These are phyloP conservation scores for Lavandula angustifolia DNA, from an alignment of 257 asterid species.

Conservation along the genomic window DNA sequence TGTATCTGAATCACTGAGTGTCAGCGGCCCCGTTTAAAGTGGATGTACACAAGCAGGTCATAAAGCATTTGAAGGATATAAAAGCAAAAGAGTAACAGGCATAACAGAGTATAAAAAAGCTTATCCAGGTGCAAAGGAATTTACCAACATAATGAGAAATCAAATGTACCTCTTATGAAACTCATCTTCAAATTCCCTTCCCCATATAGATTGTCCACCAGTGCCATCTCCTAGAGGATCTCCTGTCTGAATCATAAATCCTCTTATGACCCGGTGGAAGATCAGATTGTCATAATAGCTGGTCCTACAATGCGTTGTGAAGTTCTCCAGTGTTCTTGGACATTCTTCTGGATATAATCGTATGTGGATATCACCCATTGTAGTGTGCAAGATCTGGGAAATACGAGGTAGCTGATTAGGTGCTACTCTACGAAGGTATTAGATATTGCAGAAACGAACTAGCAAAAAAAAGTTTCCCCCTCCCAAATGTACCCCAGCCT, in stretches of 20 bases:
- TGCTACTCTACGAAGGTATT: background rate
- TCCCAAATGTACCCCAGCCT: background rate
- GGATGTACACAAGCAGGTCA: constrained; percentile 26
- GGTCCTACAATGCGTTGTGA: constrained; percentile 93
- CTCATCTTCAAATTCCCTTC: constrained; percentile 97
- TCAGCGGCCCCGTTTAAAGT: constrained; percentile 5
- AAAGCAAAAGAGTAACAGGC: constrained; percentile 8
- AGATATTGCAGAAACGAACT: constrained; percentile 7
- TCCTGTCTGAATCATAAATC: constrained; percentile 98
- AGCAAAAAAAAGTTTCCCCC: background rate
- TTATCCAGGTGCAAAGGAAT: background rate
- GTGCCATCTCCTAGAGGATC: constrained; percentile 99
- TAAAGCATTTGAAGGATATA: constrained; percentile 7
- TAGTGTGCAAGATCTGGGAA: constrained; percentile 82
- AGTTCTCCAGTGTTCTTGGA: constrained; percentile 96
- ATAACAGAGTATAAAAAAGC: background rate
- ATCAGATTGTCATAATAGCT: constrained; percentile 95
- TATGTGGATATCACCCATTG: constrained; percentile 97
- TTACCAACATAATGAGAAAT: constrained; percentile 2
- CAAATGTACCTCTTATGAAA: constrained; percentile 83
- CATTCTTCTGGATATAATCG: constrained; percentile 96
- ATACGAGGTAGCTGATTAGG: constrained; percentile 24
- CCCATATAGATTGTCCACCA: constrained; percentile 99
- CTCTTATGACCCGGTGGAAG: constrained; percentile 95
- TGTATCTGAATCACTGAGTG: background rate